Percentiles rank a stretch among this genome's conserved stretches.
phyloP scores from a whole-genome alignment of 139 green algal species.

The Tetradesmus obliquus region DNA sequence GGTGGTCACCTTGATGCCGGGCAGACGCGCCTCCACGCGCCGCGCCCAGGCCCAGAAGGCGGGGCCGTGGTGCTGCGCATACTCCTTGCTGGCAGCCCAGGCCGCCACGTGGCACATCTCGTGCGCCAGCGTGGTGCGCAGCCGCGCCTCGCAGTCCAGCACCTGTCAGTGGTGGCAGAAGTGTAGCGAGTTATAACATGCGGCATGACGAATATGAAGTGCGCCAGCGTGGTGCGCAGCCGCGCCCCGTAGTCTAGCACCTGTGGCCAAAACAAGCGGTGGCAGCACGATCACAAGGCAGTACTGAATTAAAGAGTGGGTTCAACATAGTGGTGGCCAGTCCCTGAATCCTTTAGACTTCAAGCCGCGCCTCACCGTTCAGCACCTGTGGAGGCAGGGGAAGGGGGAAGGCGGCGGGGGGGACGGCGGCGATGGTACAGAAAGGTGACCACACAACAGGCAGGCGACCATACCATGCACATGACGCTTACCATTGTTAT shows the following conservation, averaged over 20 bases:
- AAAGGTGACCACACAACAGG: too few species aligned
- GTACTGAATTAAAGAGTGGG: too few species aligned
- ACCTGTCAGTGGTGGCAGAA: conserved; percentile 37
- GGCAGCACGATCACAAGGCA: too few species aligned
- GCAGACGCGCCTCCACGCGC: conserved; percentile 29
- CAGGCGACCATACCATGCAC: too few species aligned
- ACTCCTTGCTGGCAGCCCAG: conserved; percentile 64
- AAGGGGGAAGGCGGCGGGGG: too few species aligned
- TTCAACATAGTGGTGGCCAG: too few species aligned
- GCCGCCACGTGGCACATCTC: conserved; percentile 78
- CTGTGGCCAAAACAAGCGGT: conserved; percentile 31
- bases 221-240: conserved; percentile 67
- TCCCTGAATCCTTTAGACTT: too few species aligned
- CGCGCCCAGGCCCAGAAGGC: conserved; percentile 63
- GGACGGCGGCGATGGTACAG: too few species aligned
- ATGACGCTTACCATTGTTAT: too few species aligned
- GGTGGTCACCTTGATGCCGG: conserved; percentile 56
- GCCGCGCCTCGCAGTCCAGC: conserved; percentile 49
- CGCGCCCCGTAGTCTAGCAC: conserved; percentile 55
- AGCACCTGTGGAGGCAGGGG: too few species aligned
- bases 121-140: conserved; percentile 69
- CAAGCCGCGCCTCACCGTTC: too few species aligned
- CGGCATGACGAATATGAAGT: not conserved
- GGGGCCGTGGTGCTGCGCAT: conserved; percentile 57
- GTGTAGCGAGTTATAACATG: too few species aligned